Base-by-base conservation (phyloP, 106 monocot species). In the Narthecium ossifragum region DNA sequence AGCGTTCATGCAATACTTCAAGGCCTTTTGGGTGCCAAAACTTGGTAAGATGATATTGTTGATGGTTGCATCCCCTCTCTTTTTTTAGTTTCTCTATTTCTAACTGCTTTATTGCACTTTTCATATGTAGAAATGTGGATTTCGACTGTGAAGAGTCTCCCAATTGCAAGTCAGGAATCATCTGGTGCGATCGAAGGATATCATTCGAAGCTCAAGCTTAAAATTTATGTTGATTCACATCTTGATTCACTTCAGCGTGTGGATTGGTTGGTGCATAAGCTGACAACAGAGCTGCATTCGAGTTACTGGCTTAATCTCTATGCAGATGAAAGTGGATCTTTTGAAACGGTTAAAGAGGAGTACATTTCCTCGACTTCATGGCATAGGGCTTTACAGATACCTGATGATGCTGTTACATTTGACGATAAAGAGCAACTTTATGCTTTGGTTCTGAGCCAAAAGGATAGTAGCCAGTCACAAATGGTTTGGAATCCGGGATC, bases 231-330 rank as follows among this genome's bases (percentile, higher is more conserved):
- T 45, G 96, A 98, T 53, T 77, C 84, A 28, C 85, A 81, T 51
- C 81, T 98, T 46, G 86, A 78, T 60, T 63, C 87, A 12, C 81
- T 98, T 20, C 84, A 91, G 64, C 80, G 96, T 14, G 86, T 91
- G 8, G 96, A 98, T 64, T 98, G 90, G 90, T 66, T 98, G 51
- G 96, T 98, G 0, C 96, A 98, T 69, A 90, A 90, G 76, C 71
- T 98, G 49, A 98, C 96, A 22, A 98, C 90, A 0, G 96, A 98
- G 63, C 58, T 98, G n/a, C 96, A 98, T 73, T 98, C 90, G 3
- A 67, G 86, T 53, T 86, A 85, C 53, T 98, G 96, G 96, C 87
- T 98, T 20, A 84, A 90, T 76, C 66, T 70, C 3, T 87, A 84
- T 73, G 80, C 96, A 5, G 86, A 91, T 62, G 96, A 98, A 61